Evolutionary conservation across 2,329 filamentous ascomycete species (phyloP).

Genomic region (Ophiosphaerella herpotricha): DNA sequence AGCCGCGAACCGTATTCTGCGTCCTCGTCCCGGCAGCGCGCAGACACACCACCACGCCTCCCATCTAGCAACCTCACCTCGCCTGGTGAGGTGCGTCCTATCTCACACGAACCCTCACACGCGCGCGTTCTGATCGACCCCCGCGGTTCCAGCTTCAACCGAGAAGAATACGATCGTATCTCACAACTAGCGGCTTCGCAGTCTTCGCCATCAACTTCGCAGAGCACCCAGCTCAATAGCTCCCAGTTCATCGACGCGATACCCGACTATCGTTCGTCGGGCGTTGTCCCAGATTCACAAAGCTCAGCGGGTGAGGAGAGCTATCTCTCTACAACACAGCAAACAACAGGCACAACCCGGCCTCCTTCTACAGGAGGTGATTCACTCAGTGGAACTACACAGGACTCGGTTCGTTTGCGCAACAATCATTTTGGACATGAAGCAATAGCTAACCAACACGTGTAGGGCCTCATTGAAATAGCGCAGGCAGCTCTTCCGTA

Average conservation of each 20-base stretch:
- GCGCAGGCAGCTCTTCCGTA: constrained; percentile 13
- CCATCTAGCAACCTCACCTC: background rate
- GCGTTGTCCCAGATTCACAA: constrained; percentile 37
- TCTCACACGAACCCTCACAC: constrained; percentile 7
- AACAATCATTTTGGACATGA: background rate
- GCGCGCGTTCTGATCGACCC: constrained; percentile 18
- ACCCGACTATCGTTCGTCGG: constrained; percentile 7
- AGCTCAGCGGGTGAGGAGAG: constrained; percentile 25
- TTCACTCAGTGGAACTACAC: constrained; percentile 8
- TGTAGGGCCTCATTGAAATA: constrained; percentile 19
- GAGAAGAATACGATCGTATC: constrained; percentile 24
- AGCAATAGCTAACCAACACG: constrained; percentile 8
- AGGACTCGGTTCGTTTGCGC: constrained; percentile 15
- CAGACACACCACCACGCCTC: background rate
- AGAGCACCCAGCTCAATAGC: constrained; percentile 20
- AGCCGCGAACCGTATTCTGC: constrained; percentile 11
- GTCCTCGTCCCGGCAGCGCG: too few species aligned
- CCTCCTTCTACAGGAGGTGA: constrained; percentile 4
- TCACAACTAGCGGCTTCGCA: constrained; percentile 19
- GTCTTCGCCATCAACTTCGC: background rate
- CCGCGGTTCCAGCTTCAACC: constrained; percentile 21
- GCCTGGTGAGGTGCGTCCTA: constrained; percentile 2
- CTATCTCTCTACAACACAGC: constrained; percentile 32
- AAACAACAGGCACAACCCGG: constrained; percentile 11
- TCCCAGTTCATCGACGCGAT: constrained; percentile 15